Conservation (phyloP, 805 yeast genomes). For the Ogataea polymorpha region DNA sequence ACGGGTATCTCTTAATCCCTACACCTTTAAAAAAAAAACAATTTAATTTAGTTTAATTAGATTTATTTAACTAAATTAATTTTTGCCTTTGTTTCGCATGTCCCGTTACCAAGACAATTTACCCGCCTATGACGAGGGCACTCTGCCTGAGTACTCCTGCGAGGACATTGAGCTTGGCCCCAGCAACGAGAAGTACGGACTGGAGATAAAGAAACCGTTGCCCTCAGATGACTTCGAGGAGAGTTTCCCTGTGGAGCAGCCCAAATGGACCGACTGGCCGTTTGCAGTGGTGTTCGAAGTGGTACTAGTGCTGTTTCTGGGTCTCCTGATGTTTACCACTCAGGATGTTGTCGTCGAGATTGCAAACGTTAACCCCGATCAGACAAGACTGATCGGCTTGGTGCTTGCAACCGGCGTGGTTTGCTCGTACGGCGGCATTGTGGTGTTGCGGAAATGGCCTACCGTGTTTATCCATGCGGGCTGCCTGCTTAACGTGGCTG, state of each 20-base stretch:
- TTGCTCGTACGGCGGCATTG: neutral
- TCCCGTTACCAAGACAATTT: neutral
- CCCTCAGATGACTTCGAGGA: slow-evolving; percentile 52
- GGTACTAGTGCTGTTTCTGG: slow-evolving; percentile 16
- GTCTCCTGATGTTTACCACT: slow-evolving; percentile 3
- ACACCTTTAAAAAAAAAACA: neutral
- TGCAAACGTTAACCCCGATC: neutral
- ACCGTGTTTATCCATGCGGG: slow-evolving; percentile 6
- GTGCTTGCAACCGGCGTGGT: neutral
- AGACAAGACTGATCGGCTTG: neutral
- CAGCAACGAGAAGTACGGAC: neutral
- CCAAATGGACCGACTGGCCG: slow-evolving; percentile 68
- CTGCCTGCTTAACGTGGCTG: slow-evolving; percentile 27
- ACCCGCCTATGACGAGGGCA: slow-evolving; percentile 3
- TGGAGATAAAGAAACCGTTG: slow-evolving; percentile 22
- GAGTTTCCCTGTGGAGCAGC: slow-evolving; percentile 61
- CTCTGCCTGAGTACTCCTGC: slow-evolving; percentile 6
- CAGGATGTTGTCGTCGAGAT: neutral
- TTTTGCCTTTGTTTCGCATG: neutral
- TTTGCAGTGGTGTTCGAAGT: slow-evolving; percentile 49
- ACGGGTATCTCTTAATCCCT: too few species aligned
- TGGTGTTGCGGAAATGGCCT: slow-evolving; percentile 1
- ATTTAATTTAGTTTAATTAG: neutral
- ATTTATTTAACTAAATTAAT: neutral
- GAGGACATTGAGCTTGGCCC: slow-evolving; percentile 7